Evolutionary conservation across 2,329 filamentous ascomycete species (phyloP), one percentile per base, ranked within the genome.

Genomic region (Diaporthe destruens): DNA sequence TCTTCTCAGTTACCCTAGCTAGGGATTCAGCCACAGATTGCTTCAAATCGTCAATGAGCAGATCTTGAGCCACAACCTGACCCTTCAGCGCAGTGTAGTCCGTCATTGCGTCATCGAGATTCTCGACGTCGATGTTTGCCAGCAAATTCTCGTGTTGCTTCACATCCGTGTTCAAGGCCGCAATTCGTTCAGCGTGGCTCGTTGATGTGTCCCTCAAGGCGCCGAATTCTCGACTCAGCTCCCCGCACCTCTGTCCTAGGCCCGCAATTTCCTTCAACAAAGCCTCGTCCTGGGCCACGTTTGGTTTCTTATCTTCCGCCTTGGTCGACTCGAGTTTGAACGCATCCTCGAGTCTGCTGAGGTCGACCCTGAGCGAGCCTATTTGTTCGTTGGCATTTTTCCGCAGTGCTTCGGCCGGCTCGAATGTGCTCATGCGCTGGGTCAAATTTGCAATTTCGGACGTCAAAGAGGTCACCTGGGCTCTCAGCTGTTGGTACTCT

Each of bases 401-500:
- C 6, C 57, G 53, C 20, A 54, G 39, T 6, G 63, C 23, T 16
- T 65, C 57, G 11, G 57, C 34, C n/a, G 65, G 42, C n/a, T 42
- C 65, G 1, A 49, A 18, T 8, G 47, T 29, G 23, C 53, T 18
- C 11, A 47, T 39, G 23, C 61, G 61, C 47, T 39, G n/a, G 61
- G 32, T 39, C 61, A 67, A 34, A 4, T 36, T 36, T n/a, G 56
- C 32, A 9, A 70, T 16, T 63, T 70, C 51, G 11, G 29, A 63
- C 20, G 29, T 68, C 18, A 72, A 49, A 7, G 54, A 39, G 25
- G 44, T 36, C 34, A 72, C 54, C 23, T 72, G 44, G 20, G 59
- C 54, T 32, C n/a, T 36, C 12, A 74, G 54, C 32, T 34, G 18
- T 29, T 69, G 53, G 29, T 57, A 72, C 51, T 72, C 71, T 53